These are phyloP conservation scores for Aurifilum marmelostoma DNA, from an alignment of 2,329 filamentous ascomycete species.

Conservation along the genomic window DNA sequence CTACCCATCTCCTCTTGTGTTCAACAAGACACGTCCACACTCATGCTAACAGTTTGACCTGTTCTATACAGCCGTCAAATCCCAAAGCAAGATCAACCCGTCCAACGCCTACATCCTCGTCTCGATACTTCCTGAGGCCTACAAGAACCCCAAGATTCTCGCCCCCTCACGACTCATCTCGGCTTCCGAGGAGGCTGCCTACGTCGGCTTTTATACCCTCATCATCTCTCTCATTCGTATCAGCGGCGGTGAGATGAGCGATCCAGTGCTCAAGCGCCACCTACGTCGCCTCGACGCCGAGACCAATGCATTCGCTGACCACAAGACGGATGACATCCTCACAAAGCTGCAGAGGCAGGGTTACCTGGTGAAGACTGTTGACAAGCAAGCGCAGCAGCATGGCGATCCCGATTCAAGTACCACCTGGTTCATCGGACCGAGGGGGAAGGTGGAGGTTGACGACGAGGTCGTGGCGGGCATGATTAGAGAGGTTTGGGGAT, in stretches of 20 bases:
- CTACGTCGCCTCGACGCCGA: slow-evolving; percentile 76
- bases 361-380: slow-evolving; percentile 77
- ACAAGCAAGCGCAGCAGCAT: slow-evolving; percentile 53
- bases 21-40: not conserved
- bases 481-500: slow-evolving; percentile 63
- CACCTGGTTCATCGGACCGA: slow-evolving; percentile 82
- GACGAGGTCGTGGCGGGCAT: slow-evolving; percentile 74
- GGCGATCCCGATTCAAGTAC: slow-evolving; percentile 72
- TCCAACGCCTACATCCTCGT: slow-evolving; percentile 78
- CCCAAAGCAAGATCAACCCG: slow-evolving; percentile 50
- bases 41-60: not conserved
- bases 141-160: slow-evolving; percentile 69
- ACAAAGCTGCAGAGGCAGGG: slow-evolving; percentile 78
- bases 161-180: slow-evolving; percentile 69
- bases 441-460: slow-evolving; percentile 84
- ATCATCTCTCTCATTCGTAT: slow-evolving; percentile 78
- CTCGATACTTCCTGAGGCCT: slow-evolving; percentile 70
- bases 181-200: slow-evolving; percentile 72
- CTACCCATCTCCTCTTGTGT: not conserved
- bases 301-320: slow-evolving; percentile 68
- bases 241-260: slow-evolving; percentile 71
- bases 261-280: slow-evolving; percentile 77
- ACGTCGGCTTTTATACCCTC: slow-evolving; percentile 79
- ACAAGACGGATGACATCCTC: slow-evolving; percentile 76
- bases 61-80: slow-evolving; percentile 43